A percentile compares a stretch with the other conserved stretches of the same genome.
These are phyloP conservation scores for Leccinum pellstonianum DNA, from an alignment of 768 basidiomycete genomes.

Conservation along the genomic window DNA sequence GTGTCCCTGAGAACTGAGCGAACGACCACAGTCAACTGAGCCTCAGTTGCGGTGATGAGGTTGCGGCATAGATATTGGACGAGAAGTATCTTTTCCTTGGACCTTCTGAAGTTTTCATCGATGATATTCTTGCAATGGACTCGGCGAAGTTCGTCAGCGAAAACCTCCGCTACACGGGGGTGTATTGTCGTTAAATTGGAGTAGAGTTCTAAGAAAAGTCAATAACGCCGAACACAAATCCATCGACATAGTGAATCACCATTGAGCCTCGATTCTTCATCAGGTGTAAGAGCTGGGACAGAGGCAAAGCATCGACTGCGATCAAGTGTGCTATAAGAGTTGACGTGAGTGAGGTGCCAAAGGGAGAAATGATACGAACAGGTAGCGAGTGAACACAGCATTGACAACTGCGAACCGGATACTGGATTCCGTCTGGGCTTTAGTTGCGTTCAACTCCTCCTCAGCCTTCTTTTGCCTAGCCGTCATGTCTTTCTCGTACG, in stretches of 20 bases:
- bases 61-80: slow-evolving; percentile 15
- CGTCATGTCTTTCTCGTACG: neutral
- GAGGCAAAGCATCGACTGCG: slow-evolving; percentile 15
- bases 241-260: slow-evolving; percentile 3
- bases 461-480: slow-evolving; percentile 14
- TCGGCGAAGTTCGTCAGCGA: slow-evolving; percentile 21
- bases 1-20: slow-evolving; percentile 15
- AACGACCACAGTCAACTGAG: slow-evolving; percentile 15
- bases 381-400: slow-evolving; percentile 28
- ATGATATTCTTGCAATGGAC: slow-evolving; percentile 15
- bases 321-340: slow-evolving; percentile 16
- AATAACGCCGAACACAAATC: neutral
- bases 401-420: slow-evolving; percentile 27
- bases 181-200: slow-evolving; percentile 15
- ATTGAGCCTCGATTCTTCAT: slow-evolving; percentile 12
- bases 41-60: slow-evolving; percentile 15
- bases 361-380: slow-evolving; percentile 11
- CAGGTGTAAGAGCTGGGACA: slow-evolving; percentile 12
- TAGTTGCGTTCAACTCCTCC: slow-evolving; percentile 10
- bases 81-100: slow-evolving; percentile 24
- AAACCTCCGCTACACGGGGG: slow-evolving; percentile 18
- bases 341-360: neutral
- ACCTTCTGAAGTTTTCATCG: slow-evolving; percentile 22
- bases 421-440: slow-evolving; percentile 15
- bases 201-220: slow-evolving; percentile 15